These are phyloP conservation scores for Fusarium sp. DNA, from an alignment of 2,329 filamentous ascomycete genomes.

Conservation along the genomic window DNA sequence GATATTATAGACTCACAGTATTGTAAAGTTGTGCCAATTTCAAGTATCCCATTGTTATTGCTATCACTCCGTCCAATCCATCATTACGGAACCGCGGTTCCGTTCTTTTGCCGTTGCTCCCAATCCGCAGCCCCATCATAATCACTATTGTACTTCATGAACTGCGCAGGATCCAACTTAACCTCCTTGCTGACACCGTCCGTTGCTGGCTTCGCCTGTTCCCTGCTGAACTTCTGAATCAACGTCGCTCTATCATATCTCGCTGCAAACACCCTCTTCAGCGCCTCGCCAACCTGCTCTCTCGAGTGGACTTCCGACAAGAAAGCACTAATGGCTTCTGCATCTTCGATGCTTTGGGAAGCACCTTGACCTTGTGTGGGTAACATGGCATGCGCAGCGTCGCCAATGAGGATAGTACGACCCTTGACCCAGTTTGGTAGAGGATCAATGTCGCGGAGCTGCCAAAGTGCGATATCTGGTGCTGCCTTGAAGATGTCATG, in stretches of 20 bases:
- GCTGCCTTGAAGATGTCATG: constrained; percentile 11
- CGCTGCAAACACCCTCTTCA: constrained; percentile 13
- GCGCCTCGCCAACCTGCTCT: not conserved
- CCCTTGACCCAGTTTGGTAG: constrained; percentile 15
- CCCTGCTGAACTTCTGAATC: constrained; percentile 39
- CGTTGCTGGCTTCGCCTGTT: constrained; percentile 37
- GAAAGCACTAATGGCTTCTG: constrained; percentile 8
- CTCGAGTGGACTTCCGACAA: not conserved
- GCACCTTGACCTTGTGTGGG: constrained; percentile 20
- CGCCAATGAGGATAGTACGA: constrained; percentile 8
- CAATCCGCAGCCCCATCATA: constrained; percentile 35
- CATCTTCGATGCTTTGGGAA: constrained; percentile 18
- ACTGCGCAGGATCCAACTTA: constrained; percentile 37
- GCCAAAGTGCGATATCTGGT: constrained; percentile 9
- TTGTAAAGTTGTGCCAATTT: too few relatives aligned
- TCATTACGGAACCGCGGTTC: constrained; percentile 1
- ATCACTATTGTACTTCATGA: constrained; percentile 39
- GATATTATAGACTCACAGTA: too few relatives aligned
- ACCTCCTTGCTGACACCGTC: constrained; percentile 27
- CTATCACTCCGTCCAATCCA: not conserved
- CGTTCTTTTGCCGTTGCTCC: constrained; percentile 32
- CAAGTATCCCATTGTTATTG: not conserved
- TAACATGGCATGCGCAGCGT: constrained; percentile 16
- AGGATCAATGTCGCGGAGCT: constrained; percentile 19
- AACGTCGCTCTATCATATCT: constrained; percentile 27